Conservation (phyloP, 768 basidiomycete species). For the Macrolepiota dolichaula region DNA sequence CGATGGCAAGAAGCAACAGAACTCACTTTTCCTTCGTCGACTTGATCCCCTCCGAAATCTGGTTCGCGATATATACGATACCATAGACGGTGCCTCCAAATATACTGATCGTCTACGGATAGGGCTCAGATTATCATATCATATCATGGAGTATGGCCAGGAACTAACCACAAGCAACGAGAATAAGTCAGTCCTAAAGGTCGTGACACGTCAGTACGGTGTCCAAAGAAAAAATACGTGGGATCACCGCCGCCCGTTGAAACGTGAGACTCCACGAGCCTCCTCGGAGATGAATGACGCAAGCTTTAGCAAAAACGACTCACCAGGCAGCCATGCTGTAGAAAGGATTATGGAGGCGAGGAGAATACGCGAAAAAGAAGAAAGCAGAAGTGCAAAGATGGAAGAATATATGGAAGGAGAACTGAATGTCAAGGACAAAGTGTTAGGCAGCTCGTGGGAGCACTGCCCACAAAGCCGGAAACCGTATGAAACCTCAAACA, state of each 20-base stretch:
- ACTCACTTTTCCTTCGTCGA: slow-evolving; percentile 57
- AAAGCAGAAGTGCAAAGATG: neutral
- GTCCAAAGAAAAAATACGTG: neutral
- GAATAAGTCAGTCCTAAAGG: neutral
- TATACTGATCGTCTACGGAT: slow-evolving; percentile 42
- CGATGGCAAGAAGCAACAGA: neutral
- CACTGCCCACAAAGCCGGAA: neutral
- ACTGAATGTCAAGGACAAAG: neutral
- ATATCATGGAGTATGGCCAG: neutral
- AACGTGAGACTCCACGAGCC: neutral
- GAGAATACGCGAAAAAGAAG: neutral
- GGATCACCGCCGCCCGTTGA: neutral
- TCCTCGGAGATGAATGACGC: neutral
- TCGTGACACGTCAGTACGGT: neutral
- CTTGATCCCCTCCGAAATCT: slow-evolving; percentile 39
- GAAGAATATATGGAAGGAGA: neutral
- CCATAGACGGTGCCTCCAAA: slow-evolving; percentile 45
- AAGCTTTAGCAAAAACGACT: neutral
- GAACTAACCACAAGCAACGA: slow-evolving; percentile 11
- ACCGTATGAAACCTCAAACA: slow-evolving; percentile 4
- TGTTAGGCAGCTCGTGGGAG: slow-evolving; percentile 2
- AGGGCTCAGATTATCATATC: neutral
- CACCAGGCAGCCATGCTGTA: slow-evolving; percentile 9
- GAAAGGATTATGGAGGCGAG: neutral
- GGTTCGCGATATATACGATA: slow-evolving; percentile 31